Evolutionary conservation across 2,329 filamentous ascomycete species (phyloP).

Genomic region (Nigrospora osmanthi): DNA sequence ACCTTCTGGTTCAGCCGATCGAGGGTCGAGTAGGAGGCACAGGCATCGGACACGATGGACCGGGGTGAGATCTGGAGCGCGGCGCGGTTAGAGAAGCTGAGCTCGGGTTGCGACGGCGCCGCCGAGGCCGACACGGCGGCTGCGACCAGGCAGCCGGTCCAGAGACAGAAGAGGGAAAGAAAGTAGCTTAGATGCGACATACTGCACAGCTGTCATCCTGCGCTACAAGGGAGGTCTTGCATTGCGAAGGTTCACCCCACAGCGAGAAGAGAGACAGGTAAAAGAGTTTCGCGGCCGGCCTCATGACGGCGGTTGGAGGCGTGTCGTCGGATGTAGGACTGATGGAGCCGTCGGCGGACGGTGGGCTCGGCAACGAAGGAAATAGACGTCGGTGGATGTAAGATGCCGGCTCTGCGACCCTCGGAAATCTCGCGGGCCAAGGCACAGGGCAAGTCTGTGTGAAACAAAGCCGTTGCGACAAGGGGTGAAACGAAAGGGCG

Average conservation of each 20-base stretch:
- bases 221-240: constrained; percentile 26
- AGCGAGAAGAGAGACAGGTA: constrained; percentile 49
- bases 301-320: constrained; percentile 29
- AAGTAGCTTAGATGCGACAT: constrained; percentile 24
- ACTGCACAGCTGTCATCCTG: constrained; percentile 44
- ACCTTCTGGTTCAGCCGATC: constrained; percentile 74
- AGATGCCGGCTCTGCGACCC: neutral
- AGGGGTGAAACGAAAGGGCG: no score
- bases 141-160: constrained; percentile 14
- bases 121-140: constrained; percentile 10
- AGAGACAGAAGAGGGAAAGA: constrained; percentile 9
- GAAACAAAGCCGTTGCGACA: no score
- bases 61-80: constrained; percentile 70
- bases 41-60: constrained; percentile 87
- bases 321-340: no score
- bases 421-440: no score
- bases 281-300: constrained; percentile 44
- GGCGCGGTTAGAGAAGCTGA: constrained; percentile 27
- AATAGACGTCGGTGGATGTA: neutral
- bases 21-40: constrained; percentile 86
- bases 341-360: no score
- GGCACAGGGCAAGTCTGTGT: no score
- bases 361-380: no score
- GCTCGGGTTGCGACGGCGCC: constrained; percentile 6
- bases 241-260: constrained; percentile 40